These are phyloP conservation scores for Gastrolobium bilobum DNA, from an alignment of 306 rosid genomes.

Conservation along the genomic window DNA sequence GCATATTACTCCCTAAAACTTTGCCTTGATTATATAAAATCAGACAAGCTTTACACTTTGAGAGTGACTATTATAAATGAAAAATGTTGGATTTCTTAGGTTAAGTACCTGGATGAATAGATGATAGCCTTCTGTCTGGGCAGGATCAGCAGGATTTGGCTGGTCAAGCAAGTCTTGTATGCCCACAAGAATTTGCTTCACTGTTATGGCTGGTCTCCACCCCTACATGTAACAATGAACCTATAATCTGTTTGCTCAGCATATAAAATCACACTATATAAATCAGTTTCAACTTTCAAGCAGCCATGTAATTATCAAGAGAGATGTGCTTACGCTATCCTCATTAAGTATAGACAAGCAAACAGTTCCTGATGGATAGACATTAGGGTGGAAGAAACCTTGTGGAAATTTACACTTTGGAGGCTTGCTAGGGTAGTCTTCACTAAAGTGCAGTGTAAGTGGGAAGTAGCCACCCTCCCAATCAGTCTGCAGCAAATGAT, in stretches of 20 bases:
- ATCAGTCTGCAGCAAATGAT: slow-evolving; percentile 78
- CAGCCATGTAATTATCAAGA: slow-evolving; percentile 17
- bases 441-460: slow-evolving; percentile 92
- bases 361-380: slow-evolving; percentile 96
- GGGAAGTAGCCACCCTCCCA: slow-evolving; percentile 99
- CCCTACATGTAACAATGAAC: slow-evolving; percentile 62
- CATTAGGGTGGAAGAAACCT: slow-evolving; percentile 98
- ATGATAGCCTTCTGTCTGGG: slow-evolving; percentile 98
- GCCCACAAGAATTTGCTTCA: slow-evolving; percentile 86
- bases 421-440: slow-evolving; percentile 99
- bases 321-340: slow-evolving; percentile 82
- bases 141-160: slow-evolving; percentile 91
- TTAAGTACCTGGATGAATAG: slow-evolving; percentile 89
- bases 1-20: slow-evolving; percentile 22
- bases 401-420: slow-evolving; percentile 96
- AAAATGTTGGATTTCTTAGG: slow-evolving; percentile 15
- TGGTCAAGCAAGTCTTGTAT: slow-evolving; percentile 85
- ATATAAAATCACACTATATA: slow-evolving; percentile 7
- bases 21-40: slow-evolving; percentile 8
- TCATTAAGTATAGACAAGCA: slow-evolving; percentile 96
- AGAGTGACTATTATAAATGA: not conserved
- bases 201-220: slow-evolving; percentile 94
- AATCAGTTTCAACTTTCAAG: slow-evolving; percentile 44
- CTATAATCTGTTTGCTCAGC: slow-evolving; percentile 8
- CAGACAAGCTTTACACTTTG: not conserved